Conservation (phyloP, 2,329 filamentous ascomycete genomes). For the Didymella exigua region DNA sequence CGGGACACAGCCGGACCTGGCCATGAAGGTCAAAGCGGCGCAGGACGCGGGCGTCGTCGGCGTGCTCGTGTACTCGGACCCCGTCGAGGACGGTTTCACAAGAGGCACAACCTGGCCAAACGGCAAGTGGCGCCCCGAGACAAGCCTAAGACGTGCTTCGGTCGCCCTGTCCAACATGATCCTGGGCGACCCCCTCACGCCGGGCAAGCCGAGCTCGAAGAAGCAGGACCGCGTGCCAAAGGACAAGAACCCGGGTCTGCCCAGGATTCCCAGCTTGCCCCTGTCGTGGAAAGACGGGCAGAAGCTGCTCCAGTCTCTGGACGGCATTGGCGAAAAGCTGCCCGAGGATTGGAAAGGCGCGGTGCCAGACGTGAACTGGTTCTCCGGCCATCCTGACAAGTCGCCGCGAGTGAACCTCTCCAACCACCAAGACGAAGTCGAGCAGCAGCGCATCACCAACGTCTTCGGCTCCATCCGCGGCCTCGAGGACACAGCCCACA, state of each 20-base stretch:
- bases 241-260: slow-evolving; percentile 73
- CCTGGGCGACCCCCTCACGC: slow-evolving; percentile 88
- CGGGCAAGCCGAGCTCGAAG: slow-evolving; percentile 77
- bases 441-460: slow-evolving; percentile 88
- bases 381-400: slow-evolving; percentile 72
- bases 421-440: slow-evolving; percentile 85
- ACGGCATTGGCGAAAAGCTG: slow-evolving; percentile 73
- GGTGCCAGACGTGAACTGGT: slow-evolving; percentile 82
- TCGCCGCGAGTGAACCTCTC: slow-evolving; percentile 80
- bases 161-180: slow-evolving; percentile 84
- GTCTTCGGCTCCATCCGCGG: slow-evolving; percentile 83
- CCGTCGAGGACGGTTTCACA: slow-evolving; percentile 79
- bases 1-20: slow-evolving; percentile 73
- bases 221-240: slow-evolving; percentile 69
- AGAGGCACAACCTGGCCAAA: slow-evolving; percentile 75
- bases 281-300: slow-evolving; percentile 89
- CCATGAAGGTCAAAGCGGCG: slow-evolving; percentile 86
- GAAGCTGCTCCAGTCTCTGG: slow-evolving; percentile 73
- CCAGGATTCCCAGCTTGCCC: slow-evolving; percentile 86
- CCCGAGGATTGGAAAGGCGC: slow-evolving; percentile 76
- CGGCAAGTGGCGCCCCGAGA: slow-evolving; percentile 78
- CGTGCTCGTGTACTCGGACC: slow-evolving; percentile 92
- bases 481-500: slow-evolving; percentile 81
- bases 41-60: slow-evolving; percentile 84
- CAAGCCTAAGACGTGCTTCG: slow-evolving; percentile 80